These are phyloP conservation scores for Erythrobasidium hasegawianum DNA, from an alignment of 1,284 basidiomycete species.

Conservation along the genomic window DNA sequence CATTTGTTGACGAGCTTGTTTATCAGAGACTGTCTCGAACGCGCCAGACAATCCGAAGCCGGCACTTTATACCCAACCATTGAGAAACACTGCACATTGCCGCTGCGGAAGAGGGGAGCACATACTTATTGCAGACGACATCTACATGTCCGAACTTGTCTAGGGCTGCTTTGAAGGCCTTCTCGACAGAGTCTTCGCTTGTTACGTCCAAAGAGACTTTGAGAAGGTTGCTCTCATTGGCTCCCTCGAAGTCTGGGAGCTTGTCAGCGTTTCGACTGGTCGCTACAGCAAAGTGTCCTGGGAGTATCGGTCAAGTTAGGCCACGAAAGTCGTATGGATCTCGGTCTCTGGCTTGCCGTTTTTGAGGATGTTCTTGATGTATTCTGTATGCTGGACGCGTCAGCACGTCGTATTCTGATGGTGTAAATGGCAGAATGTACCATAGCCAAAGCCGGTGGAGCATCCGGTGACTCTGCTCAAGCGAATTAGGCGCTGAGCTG, in stretches of 20 bases:
- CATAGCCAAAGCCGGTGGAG: too few relatives aligned
- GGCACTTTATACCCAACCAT: too few relatives aligned
- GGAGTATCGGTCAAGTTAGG: too few relatives aligned
- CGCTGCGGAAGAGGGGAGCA: neutral
- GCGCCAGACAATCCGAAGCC: slow-evolving; percentile 38
- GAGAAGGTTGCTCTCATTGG: slow-evolving; percentile 37
- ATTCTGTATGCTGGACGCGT: too few relatives aligned
- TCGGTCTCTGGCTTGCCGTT: too few relatives aligned
- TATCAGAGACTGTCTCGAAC: slow-evolving; percentile 38
- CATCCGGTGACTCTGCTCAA: too few relatives aligned
- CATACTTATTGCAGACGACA: slow-evolving; percentile 35
- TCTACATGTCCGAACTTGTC: slow-evolving; percentile 38
- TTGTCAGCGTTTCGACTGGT: slow-evolving; percentile 33
- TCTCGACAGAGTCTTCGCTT: slow-evolving; percentile 13
- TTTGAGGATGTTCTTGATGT: too few relatives aligned
- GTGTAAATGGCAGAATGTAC: too few relatives aligned
- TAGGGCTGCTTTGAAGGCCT: slow-evolving; percentile 36
- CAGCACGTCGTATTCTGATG: too few relatives aligned
- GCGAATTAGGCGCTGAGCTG: too few relatives aligned
- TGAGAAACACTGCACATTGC: neutral
- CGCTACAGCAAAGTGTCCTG: slow-evolving; percentile 16
- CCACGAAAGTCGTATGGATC: too few relatives aligned
- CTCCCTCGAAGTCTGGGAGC: slow-evolving; percentile 35
- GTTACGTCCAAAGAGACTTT: slow-evolving; percentile 38
- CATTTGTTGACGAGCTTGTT: slow-evolving; percentile 38